Evolutionary conservation across 164 flowering plant species (phyloP).

Genomic region (Vitis labrusca): DNA sequence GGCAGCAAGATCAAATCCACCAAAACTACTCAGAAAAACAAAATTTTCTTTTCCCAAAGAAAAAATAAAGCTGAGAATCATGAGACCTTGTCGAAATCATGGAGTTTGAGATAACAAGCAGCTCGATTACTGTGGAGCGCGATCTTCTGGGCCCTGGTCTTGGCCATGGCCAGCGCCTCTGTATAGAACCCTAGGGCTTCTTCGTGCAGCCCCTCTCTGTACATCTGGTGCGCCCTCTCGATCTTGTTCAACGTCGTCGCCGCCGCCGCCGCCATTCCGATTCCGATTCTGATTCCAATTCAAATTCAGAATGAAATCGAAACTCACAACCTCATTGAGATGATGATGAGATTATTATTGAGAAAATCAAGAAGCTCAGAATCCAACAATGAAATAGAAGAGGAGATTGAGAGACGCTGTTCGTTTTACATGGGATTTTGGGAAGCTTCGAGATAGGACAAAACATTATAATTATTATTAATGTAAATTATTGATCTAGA

Average conservation of each 20-base stretch:
- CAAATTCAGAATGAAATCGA: background rate
- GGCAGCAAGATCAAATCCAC: no score
- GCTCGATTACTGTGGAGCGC: slow-evolving; percentile 95
- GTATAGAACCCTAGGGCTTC: slow-evolving; percentile 82
- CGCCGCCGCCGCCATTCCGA: slow-evolving; percentile 16
- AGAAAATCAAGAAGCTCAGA: no score
- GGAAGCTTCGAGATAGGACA: no score
- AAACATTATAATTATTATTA: no score
- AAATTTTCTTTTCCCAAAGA: background rate
- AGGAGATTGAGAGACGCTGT: no score
- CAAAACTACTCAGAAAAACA: no score
- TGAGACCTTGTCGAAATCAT: slow-evolving; percentile 71
- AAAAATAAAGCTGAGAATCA: background rate
- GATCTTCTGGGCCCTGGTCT: slow-evolving; percentile 72
- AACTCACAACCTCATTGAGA: background rate
- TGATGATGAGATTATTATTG: no score
- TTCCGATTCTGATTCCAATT: background rate
- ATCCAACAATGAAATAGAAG: no score
- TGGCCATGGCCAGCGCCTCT: slow-evolving; percentile 80
- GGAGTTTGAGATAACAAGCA: slow-evolving; percentile 83
- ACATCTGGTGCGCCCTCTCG: slow-evolving; percentile 91
- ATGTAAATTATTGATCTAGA: no score
- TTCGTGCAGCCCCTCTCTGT: slow-evolving; percentile 69
- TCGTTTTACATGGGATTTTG: no score
- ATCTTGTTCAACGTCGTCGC: slow-evolving; percentile 46